Base-by-base conservation (phyloP, 164 flowering plant genomes). In the Amborella trichopoda region DNA sequence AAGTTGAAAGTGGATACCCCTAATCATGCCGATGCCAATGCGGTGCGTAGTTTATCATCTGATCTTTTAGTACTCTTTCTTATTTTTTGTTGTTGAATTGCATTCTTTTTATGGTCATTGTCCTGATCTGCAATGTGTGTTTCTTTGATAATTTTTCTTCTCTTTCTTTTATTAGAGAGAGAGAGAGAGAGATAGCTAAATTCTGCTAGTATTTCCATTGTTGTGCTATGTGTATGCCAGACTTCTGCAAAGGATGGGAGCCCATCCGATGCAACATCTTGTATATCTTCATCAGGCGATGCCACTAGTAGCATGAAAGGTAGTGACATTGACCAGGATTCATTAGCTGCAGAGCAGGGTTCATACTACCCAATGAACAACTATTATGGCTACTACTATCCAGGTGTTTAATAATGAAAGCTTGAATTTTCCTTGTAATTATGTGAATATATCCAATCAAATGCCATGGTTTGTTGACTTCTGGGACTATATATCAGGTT, bases 381-480 rank as follows among this genome's bases (percentile, higher is more conserved):
- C 53, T 71, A 67, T 55, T 65, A 66, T 61, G 74, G 78, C 21
- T 70, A 70, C 61, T 70, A 69, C 43, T 75, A 61, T 64, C 74
- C 78, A 62, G 80, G 83, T 74, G 28, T 41, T 65, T 40, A 6
- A 11, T n/a, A 11, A 38, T 38, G 41, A 38, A n/a, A n/a, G n/a
- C n/a, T n/a, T n/a, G n/a, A n/a, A n/a, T n/a, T n/a, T n/a, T n/a
- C n/a, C n/a, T n/a, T n/a, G n/a, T n/a, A n/a, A n/a, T n/a, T n/a
- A n/a, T n/a, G n/a, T n/a, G n/a, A n/a, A n/a, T n/a, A n/a, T n/a
- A n/a, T n/a, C n/a, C n/a, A n/a, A n/a, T n/a, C n/a, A n/a, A n/a
- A n/a, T n/a, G n/a, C n/a, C n/a, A n/a, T n/a, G n/a, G n/a, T n/a
- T n/a, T n/a, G n/a, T n/a, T n/a, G n/a, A n/a, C n/a, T n/a, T n/a